A percentile compares a stretch with the other conserved stretches of the same genome.
Evolutionary conservation across 1,139 yeast genomes (phyloP).

Genomic region (Scheffersomyces segobiensis): DNA sequence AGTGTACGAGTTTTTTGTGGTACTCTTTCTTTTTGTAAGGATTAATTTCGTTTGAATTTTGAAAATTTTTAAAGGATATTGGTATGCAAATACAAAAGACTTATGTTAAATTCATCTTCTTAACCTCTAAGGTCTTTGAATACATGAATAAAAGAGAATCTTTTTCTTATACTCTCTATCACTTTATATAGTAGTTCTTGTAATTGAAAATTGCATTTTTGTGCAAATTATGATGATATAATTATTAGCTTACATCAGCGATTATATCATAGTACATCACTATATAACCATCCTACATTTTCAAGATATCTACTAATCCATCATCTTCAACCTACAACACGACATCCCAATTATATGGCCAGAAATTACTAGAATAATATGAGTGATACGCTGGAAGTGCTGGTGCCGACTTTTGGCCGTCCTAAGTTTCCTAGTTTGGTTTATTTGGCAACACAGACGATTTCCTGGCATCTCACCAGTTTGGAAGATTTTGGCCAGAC

Average conservation of each 20-base stretch:
- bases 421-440: constrained; percentile 9
- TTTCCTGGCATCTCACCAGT: constrained; percentile 18
- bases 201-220: neutral
- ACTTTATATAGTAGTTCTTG: neutral
- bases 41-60: no score
- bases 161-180: neutral
- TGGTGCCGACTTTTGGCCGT: neutral
- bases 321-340: neutral
- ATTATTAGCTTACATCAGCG: neutral
- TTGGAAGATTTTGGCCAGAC: constrained; percentile 46
- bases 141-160: no score
- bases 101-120: no score
- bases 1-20: no score
- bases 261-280: neutral
- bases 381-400: neutral
- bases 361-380: neutral
- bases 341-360: neutral
- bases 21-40: no score
- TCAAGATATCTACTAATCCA: neutral
- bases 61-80: no score
- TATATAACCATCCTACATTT: neutral
- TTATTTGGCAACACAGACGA: constrained; percentile 17
- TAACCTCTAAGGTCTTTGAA: no score
- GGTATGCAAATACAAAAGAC: no score
- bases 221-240: no score